These are phyloP conservation scores for Lepidium sativum DNA, from an alignment of 345 rosid species.

Conservation along the genomic window DNA sequence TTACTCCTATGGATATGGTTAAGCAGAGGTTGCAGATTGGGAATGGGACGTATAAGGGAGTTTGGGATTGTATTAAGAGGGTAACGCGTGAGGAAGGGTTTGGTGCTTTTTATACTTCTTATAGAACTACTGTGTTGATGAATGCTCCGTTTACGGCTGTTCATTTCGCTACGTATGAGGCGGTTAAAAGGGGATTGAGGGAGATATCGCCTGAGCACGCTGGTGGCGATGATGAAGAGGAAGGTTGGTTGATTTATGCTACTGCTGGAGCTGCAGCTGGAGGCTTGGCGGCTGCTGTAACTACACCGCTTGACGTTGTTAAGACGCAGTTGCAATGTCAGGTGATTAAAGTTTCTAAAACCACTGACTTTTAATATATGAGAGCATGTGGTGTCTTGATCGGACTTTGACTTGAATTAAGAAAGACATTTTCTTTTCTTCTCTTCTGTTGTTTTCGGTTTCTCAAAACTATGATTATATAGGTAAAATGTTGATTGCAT, in stretches of 20 bases:
- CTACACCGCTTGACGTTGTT: slow-evolving; percentile 38
- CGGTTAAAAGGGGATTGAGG: slow-evolving; percentile 57
- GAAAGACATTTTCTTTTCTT: background rate
- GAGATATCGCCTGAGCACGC: slow-evolving; percentile 70
- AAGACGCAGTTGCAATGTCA: slow-evolving; percentile 88
- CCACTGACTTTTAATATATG: background rate
- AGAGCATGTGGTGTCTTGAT: background rate
- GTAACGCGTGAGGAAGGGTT: slow-evolving; percentile 76
- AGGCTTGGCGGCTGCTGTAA: slow-evolving; percentile 41
- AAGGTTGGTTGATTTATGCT: slow-evolving; percentile 66
- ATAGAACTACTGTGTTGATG: slow-evolving; percentile 91
- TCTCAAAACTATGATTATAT: background rate
- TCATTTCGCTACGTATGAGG: slow-evolving; percentile 90
- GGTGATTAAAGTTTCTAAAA: slow-evolving; percentile 35
- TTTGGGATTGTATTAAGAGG: slow-evolving; percentile 67
- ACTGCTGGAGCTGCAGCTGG: slow-evolving; percentile 99
- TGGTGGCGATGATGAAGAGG: slow-evolving; percentile 43
- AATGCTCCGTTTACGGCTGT: slow-evolving; percentile 94
- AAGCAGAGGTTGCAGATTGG: slow-evolving; percentile 93
- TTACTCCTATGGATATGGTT: slow-evolving; percentile 98
- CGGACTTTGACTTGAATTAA: background rate
- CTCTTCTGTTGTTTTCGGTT: background rate
- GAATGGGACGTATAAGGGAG: slow-evolving; percentile 53
- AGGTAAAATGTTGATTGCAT: background rate
- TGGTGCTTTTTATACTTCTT: slow-evolving; percentile 86